A percentile compares a stretch with the other conserved stretches of the same genome.
phyloP scores from a whole-genome alignment of 257 asterid genomes.

The Salvia hispanica region DNA sequence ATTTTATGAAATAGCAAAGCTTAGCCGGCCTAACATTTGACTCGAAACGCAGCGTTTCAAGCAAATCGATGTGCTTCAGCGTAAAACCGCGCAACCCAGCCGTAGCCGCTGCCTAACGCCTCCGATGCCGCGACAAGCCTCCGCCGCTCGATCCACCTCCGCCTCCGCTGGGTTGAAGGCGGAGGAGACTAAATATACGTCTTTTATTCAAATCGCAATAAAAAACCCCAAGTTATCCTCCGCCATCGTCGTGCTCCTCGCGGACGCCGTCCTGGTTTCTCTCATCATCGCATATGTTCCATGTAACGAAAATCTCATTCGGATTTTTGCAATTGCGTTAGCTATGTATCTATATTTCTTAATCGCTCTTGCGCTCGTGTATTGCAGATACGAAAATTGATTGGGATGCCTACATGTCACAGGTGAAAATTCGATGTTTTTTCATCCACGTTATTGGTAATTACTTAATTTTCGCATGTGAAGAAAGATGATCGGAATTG shows the following conservation, averaged over 20 bases:
- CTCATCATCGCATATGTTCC: constrained; percentile 79
- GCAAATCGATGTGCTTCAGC: neutral
- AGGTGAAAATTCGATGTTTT: constrained; percentile 46
- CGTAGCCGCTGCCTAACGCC: constrained; percentile 31
- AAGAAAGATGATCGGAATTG: neutral
- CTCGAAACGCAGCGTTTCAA: constrained; percentile 39
- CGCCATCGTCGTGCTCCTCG: constrained; percentile 59
- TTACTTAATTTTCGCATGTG: neutral
- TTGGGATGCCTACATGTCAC: constrained; percentile 99
- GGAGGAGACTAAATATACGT: constrained; percentile 19
- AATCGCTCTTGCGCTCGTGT: constrained; percentile 16
- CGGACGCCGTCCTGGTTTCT: constrained; percentile 67
- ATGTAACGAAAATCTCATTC: constrained; percentile 49
- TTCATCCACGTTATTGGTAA: neutral
- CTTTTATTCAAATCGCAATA: constrained; percentile 28
- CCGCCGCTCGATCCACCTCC: constrained; percentile 44
- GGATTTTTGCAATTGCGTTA: neutral
- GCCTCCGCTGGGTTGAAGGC: constrained; percentile 35
- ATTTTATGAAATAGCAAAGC: neutral
- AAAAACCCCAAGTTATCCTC: constrained; percentile 44
- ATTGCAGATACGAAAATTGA: constrained; percentile 92
- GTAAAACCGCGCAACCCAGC: constrained; percentile 22
- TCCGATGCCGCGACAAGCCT: constrained; percentile 47
- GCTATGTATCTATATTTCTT: neutral
- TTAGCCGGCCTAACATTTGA: constrained; percentile 9